These are phyloP conservation scores for Pseudocercospora ulei DNA, from an alignment of 2,329 filamentous ascomycete genomes.

Conservation along the genomic window DNA sequence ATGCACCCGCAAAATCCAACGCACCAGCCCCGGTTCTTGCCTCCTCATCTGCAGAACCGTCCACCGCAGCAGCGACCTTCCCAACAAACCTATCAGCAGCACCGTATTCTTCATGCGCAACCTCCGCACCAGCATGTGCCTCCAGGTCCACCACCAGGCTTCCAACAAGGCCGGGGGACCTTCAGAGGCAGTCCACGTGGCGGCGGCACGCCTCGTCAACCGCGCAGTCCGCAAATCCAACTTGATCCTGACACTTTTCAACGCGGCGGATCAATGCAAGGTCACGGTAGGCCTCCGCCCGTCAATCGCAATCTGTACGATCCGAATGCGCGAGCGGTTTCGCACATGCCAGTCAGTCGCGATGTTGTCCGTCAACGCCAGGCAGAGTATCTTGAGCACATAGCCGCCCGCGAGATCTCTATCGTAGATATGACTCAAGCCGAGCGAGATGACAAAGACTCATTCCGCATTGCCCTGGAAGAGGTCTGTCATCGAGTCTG, in stretches of 20 bases:
- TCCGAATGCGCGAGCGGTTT: slow-evolving; percentile 20
- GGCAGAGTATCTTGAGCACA: slow-evolving; percentile 37
- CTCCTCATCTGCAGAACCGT: slow-evolving; percentile 11
- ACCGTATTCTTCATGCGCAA: not conserved
- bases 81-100: slow-evolving; percentile 8
- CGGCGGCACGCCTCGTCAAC: slow-evolving; percentile 16
- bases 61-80: slow-evolving; percentile 2
- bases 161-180: slow-evolving; percentile 4
- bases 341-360: slow-evolving; percentile 10
- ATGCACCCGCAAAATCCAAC: slow-evolving; percentile 7
- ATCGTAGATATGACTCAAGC: slow-evolving; percentile 52
- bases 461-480: slow-evolving; percentile 58
- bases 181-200: slow-evolving; percentile 12
- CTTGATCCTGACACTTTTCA: slow-evolving; percentile 31
- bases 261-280: slow-evolving; percentile 23
- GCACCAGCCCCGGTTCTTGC: slow-evolving; percentile 10
- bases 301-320: slow-evolving; percentile 26
- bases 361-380: slow-evolving; percentile 31
- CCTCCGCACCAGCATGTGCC: not conserved
- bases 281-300: slow-evolving; percentile 16
- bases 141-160: slow-evolving; percentile 8
- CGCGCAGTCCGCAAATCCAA: slow-evolving; percentile 23
- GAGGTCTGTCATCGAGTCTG: slow-evolving; percentile 54
- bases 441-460: slow-evolving; percentile 62
- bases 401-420: slow-evolving; percentile 44